phyloP scores from a whole-genome alignment of 83 land plant genomes.

The Larix sibirica region DNA sequence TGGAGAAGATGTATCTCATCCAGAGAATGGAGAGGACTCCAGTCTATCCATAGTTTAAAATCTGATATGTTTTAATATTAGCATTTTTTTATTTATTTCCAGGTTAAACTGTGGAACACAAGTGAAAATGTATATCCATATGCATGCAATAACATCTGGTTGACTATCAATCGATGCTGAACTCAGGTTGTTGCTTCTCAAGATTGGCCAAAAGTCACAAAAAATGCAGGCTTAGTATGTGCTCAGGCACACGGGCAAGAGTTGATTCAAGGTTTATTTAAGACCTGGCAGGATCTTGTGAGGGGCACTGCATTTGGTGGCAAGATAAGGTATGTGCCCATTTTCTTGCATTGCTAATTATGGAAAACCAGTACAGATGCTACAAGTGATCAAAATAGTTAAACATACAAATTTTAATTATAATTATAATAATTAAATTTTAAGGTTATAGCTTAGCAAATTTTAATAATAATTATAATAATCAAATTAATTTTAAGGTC shows the following conservation, averaged over 20 bases:
- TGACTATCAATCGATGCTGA: not conserved
- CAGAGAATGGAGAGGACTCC: slow-evolving; percentile 87
- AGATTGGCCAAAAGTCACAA: slow-evolving; percentile 79
- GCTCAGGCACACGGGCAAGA: slow-evolving; percentile 69
- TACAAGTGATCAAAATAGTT: not conserved
- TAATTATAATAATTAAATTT: not conserved
- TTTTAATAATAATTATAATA: no score
- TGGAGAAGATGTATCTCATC: slow-evolving; percentile 96
- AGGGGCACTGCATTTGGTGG: slow-evolving; percentile 61
- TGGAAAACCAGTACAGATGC: no score
- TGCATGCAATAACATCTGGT: not conserved
- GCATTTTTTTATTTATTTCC: not conserved
- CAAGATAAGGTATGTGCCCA: slow-evolving; percentile 65
- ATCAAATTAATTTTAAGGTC: not conserved
- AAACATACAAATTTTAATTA: not conserved
- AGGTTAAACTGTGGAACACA: slow-evolving; percentile 4
- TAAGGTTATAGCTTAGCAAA: no score
- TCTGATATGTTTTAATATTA: not conserved
- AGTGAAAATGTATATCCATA: not conserved
- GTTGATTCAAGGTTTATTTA: slow-evolving; percentile 53
- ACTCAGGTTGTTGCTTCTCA: slow-evolving; percentile 97
- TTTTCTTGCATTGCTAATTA: not conserved
- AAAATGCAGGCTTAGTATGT: slow-evolving; percentile 64
- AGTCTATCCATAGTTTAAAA: slow-evolving; percentile 90
- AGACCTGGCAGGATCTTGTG: slow-evolving; percentile 63